These are phyloP conservation scores for Pilobolus umbonatus DNA, from an alignment of 192 early-diverging fungal genomes.

Conservation along the genomic window DNA sequence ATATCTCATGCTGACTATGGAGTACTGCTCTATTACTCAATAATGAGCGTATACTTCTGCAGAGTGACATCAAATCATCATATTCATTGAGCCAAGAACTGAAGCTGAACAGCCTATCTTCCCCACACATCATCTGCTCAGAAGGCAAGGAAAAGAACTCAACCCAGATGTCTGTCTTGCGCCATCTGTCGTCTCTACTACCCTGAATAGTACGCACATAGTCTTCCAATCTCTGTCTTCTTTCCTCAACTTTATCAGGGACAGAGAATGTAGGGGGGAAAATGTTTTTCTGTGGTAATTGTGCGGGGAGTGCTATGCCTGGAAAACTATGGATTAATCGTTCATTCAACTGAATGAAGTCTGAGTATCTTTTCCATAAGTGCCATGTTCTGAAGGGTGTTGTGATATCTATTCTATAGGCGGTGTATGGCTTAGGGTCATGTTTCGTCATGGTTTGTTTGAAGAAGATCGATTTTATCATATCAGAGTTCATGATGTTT, in stretches of 20 bases:
- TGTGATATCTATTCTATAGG: constrained; percentile 69
- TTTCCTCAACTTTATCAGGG: constrained; percentile 61
- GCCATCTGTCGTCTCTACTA: constrained; percentile 73
- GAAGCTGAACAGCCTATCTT: constrained; percentile 52
- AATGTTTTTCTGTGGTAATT: constrained; percentile 69
- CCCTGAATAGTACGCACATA: constrained; percentile 74
- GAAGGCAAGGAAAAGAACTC: constrained; percentile 69
- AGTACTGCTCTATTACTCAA: constrained; percentile 67
- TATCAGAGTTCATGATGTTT: constrained; percentile 16
- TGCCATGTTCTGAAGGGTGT: constrained; percentile 80
- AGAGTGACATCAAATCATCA: constrained; percentile 50
- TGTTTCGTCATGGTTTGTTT: constrained; percentile 46
- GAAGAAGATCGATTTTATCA: constrained; percentile 53
- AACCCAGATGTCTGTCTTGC: constrained; percentile 63
- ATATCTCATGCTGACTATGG: constrained; percentile 65
- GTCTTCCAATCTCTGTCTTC: constrained; percentile 70
- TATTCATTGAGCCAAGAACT: constrained; percentile 80
- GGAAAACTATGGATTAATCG: constrained; percentile 63
- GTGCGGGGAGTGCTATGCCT: constrained; percentile 47
- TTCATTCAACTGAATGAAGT: constrained; percentile 69
- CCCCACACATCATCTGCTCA: constrained; percentile 37
- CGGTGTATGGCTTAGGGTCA: constrained; percentile 59
- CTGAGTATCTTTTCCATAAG: constrained; percentile 79
- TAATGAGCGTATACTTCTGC: constrained; percentile 66
- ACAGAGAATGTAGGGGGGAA: constrained; percentile 56